Base-by-base conservation (phyloP, 73 alveolate genomes). In the Stentor coeruleus region DNA sequence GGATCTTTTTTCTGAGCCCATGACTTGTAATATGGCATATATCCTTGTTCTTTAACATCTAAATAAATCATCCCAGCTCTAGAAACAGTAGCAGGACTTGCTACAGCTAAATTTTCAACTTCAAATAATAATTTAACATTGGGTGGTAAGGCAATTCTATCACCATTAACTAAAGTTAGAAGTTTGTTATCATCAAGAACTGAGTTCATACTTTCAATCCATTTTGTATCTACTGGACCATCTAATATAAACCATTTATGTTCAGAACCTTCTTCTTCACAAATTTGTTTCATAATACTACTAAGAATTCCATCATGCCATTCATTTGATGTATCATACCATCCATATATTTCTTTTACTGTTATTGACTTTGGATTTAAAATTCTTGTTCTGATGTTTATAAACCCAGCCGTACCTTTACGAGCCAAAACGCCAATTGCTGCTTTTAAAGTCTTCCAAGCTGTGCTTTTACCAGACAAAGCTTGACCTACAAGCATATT, bases 281-380 rank as follows among this genome's bases (percentile, higher is more conserved):
- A 97, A 40, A 94, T 91, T 58, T 93, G 92, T 86, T 97, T 92
- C 92, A 98, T 95, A 81, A 95, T 97, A 73, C 94, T 86, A 59
- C 99, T 97, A 36, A 98, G 88, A 74, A 98, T 96, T n/a, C 99
- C 99, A 82, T 98, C 99, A 60, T 97, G 98, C 99, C 99, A 98
- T 89, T 98, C 99, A 81, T 91, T 88, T 38, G 97, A 88, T 3
- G 94, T 91, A 81, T 93, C 91, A 80, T 93, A 39, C 59, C 72
- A 87, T 86, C 98, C 98, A 90, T 94, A 97, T 74, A 97, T 83
- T 86, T 97, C 99, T 87, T 97, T 95, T 88, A 95, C 89, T 0
- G 98, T 90, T 28, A 97, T 97, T 14, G 98, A 89, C 87, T 96
- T 97, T 15, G 99, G 99, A 83, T 97, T 97, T 42, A 97, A 82